Conservation (phyloP, 768 basidiomycete species). For the Lactifluus piperatus region DNA sequence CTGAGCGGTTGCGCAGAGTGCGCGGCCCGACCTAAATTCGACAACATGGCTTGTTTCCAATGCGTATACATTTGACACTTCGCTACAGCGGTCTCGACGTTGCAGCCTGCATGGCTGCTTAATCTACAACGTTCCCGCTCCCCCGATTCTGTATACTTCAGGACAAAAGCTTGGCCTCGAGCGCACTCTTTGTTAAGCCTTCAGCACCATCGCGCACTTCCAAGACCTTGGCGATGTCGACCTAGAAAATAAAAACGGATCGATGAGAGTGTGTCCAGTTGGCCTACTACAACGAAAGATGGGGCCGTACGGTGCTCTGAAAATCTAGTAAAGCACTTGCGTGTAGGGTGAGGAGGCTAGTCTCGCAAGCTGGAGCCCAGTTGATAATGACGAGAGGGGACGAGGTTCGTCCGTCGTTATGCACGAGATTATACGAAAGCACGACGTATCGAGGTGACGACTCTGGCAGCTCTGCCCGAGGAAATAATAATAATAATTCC, state of each 20-base stretch:
- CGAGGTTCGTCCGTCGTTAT: constrained; percentile 74
- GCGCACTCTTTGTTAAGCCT: constrained; percentile 59
- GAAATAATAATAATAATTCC: no score
- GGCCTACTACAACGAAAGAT: neutral
- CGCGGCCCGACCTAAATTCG: no score
- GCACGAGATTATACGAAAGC: constrained; percentile 72
- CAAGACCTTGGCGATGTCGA: constrained; percentile 69
- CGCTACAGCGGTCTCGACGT: neutral
- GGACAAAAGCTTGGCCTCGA: constrained; percentile 50
- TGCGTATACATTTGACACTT: neutral
- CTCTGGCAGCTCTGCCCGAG: constrained; percentile 67
- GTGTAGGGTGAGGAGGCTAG: constrained; percentile 62
- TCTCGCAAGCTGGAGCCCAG: constrained; percentile 83
- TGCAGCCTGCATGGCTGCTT: neutral
- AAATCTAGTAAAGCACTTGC: constrained; percentile 77
- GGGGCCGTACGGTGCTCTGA: constrained; percentile 53
- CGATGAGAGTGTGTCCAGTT: neutral
- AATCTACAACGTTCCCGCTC: neutral
- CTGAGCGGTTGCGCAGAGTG: no score
- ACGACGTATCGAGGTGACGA: constrained; percentile 81
- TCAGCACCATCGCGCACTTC: constrained; percentile 80
- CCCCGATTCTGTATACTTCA: neutral
- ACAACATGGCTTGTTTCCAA: neutral
- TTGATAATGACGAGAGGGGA: constrained; percentile 83
- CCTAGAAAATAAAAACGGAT: constrained; percentile 43